A percentile compares a stretch with the other conserved stretches of the same genome.
phyloP scores from a whole-genome alignment of 495 filamentous ascomycete species.

The Penicillium fimorum region DNA sequence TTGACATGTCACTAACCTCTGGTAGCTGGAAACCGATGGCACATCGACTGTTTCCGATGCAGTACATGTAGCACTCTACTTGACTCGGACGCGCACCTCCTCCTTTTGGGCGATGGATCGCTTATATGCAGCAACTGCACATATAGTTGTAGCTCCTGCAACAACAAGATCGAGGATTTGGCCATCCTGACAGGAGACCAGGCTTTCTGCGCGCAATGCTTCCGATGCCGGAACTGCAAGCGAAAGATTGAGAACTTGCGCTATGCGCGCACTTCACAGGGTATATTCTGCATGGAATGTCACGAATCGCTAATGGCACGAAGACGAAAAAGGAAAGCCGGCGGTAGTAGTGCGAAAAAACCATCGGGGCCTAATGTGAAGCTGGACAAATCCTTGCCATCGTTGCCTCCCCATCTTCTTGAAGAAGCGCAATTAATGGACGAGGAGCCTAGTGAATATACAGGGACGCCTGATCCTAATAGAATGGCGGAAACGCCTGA shows the following conservation, averaged over 20 bases:
- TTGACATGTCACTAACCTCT: slow-evolving; percentile 19
- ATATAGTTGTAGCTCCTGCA: slow-evolving; percentile 96
- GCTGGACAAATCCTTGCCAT: slow-evolving; percentile 90
- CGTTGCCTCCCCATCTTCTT: slow-evolving; percentile 76
- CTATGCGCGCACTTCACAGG: slow-evolving; percentile 96
- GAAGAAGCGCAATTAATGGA: slow-evolving; percentile 64
- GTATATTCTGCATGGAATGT: slow-evolving; percentile 99
- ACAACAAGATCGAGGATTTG: slow-evolving; percentile 97
- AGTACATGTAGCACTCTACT: slow-evolving; percentile 93
- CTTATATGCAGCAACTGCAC: slow-evolving; percentile 99
- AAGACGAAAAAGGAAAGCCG: slow-evolving; percentile 80
- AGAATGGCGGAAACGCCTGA: slow-evolving; percentile 24
- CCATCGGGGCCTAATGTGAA: slow-evolving; percentile 59
- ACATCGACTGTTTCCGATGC: slow-evolving; percentile 99
- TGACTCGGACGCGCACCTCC: slow-evolving; percentile 96
- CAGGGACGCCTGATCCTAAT: slow-evolving; percentile 60
- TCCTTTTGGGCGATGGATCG: slow-evolving; percentile 95
- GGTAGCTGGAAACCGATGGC: slow-evolving; percentile 95
- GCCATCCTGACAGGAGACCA: slow-evolving; percentile 98
- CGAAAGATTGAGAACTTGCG: slow-evolving; percentile 97
- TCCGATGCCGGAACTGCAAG: slow-evolving; percentile 97
- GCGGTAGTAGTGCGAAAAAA: slow-evolving; percentile 50
- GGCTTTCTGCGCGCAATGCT: slow-evolving; percentile 97
- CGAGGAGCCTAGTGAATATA: slow-evolving; percentile 63
- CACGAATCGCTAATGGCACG: slow-evolving; percentile 98